These are phyloP conservation scores for Corylus avellana DNA, from an alignment of 306 rosid genomes.

Conservation along the genomic window DNA sequence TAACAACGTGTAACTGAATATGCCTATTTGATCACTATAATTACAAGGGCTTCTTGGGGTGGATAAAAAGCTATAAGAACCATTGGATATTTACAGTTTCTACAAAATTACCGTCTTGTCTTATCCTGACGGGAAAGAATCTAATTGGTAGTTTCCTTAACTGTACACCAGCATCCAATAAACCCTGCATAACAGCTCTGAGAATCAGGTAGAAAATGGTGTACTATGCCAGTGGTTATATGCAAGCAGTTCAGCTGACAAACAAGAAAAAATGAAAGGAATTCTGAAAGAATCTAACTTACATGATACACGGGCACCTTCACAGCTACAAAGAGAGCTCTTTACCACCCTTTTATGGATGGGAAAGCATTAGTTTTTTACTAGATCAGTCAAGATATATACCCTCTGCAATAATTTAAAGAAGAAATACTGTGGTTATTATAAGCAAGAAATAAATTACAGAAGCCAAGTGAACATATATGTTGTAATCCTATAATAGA, in stretches of 20 bases:
- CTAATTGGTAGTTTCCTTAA: slow-evolving; percentile 4
- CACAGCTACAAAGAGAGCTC: not conserved
- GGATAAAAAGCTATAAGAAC: not conserved
- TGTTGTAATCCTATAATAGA: not conserved
- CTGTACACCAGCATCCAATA: slow-evolving; percentile 36
- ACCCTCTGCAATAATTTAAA: slow-evolving; percentile 4
- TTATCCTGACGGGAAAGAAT: slow-evolving; percentile 32
- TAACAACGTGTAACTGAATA: slow-evolving; percentile 12
- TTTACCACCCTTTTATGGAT: not conserved
- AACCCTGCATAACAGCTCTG: slow-evolving; percentile 6
- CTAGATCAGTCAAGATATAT: not conserved
- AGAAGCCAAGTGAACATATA: not conserved
- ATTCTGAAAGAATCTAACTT: slow-evolving; percentile 13
- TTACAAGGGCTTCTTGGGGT: slow-evolving; percentile 12
- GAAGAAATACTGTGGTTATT: not conserved
- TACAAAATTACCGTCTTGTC: slow-evolving; percentile 20
- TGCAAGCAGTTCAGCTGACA: not conserved
- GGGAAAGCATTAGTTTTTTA: slow-evolving; percentile 6
- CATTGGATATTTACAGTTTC: slow-evolving; percentile 8
- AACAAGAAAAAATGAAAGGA: not conserved
- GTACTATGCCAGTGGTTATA: not conserved
- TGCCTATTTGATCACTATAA: slow-evolving; percentile 6
- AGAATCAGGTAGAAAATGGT: not conserved
- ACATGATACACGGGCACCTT: slow-evolving; percentile 15
- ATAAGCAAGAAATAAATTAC: slow-evolving; percentile 8